phyloP scores from a whole-genome alignment of 2,329 filamentous ascomycete genomes.

The Incumbomyces delicatus region DNA sequence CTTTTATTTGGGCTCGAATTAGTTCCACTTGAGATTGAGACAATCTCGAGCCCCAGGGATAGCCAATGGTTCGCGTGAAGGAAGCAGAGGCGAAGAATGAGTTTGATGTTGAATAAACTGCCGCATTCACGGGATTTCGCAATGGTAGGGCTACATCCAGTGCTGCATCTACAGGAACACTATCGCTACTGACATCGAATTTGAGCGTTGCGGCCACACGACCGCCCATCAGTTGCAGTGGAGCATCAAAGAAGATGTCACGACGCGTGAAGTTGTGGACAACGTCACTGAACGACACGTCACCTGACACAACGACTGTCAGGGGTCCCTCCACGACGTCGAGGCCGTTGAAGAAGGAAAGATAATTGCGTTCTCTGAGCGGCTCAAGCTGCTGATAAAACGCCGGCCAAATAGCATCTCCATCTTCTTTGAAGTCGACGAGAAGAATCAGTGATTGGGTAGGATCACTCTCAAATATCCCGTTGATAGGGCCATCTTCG shows the following conservation, averaged over 20 bases:
- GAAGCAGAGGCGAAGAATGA: constrained; percentile 50
- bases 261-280: constrained; percentile 38
- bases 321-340: constrained; percentile 35
- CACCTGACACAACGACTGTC: constrained; percentile 45
- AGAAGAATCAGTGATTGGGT: constrained; percentile 42
- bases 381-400: constrained; percentile 36
- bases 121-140: constrained; percentile 25
- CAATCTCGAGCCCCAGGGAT: constrained; percentile 41
- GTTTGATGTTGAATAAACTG: constrained; percentile 40
- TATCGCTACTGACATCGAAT: constrained; percentile 22
- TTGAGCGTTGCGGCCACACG: neutral
- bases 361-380: constrained; percentile 40
- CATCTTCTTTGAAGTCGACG: constrained; percentile 42
- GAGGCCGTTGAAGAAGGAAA: constrained; percentile 42
- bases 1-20: constrained; percentile 43
- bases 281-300: constrained; percentile 41
- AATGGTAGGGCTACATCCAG: constrained; percentile 18
- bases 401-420: constrained; percentile 28
- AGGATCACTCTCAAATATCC: constrained; percentile 43
- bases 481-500: constrained; percentile 26
- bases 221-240: constrained; percentile 33
- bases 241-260: constrained; percentile 49
- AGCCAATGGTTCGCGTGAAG: constrained; percentile 39
- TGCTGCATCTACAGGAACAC: constrained; percentile 35
- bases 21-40: constrained; percentile 32